Conservation (phyloP, 306 rosid genomes). For the Gillenia trifoliata region DNA sequence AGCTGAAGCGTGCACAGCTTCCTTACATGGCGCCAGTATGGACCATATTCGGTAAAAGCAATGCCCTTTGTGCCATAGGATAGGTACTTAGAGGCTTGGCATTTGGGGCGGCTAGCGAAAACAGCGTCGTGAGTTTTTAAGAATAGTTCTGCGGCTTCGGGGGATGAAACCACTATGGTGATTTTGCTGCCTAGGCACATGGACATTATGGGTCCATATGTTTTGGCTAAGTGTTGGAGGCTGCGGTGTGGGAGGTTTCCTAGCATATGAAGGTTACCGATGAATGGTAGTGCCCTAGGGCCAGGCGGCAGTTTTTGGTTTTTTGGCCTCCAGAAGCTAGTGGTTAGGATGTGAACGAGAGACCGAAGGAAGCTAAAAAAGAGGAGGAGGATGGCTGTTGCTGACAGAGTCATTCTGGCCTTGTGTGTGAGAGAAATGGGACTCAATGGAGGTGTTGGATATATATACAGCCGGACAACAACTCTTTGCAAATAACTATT, state of each 20-base stretch:
- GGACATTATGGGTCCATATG: constrained; percentile 42
- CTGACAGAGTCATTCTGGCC: not conserved
- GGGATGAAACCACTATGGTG: constrained; percentile 15
- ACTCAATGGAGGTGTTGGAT: too few species aligned
- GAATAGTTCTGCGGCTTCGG: constrained; percentile 1
- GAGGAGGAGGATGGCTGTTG: not conserved
- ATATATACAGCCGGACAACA: too few species aligned
- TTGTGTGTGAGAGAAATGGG: not conserved
- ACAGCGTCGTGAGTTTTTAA: not conserved
- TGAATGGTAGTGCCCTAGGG: not conserved
- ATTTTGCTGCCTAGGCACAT: constrained; percentile 32
- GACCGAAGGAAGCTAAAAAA: not conserved
- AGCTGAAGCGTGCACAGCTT: constrained; percentile 23
- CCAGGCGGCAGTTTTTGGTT: not conserved
- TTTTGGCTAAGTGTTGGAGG: constrained; percentile 32
- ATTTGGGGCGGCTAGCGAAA: not conserved
- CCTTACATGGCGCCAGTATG: constrained; percentile 30
- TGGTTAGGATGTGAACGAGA: not conserved
- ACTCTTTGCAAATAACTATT: too few species aligned
- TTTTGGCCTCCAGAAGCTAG: not conserved
- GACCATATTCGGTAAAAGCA: not conserved
- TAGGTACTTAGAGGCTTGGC: constrained; percentile 7
- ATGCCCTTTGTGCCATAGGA: constrained; percentile 23
- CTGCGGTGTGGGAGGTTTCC: not conserved
- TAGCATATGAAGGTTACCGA: not conserved